These are phyloP conservation scores for Neurospora sp. DNA, from an alignment of 495 filamentous ascomycete species.

Conservation along the genomic window DNA sequence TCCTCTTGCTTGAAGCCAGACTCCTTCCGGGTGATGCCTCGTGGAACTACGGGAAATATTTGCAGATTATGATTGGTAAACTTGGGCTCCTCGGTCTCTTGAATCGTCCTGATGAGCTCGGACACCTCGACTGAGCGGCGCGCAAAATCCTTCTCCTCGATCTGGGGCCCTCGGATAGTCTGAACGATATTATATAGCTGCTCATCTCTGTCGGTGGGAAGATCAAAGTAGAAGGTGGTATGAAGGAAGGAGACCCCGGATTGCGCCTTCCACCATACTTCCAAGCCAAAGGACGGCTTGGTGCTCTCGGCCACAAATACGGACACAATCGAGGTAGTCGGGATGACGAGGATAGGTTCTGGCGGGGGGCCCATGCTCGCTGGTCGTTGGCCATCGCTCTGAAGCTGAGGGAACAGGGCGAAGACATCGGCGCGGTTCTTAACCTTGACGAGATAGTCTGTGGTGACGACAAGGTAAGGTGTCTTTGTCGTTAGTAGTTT, in stretches of 20 bases:
- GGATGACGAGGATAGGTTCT: constrained; percentile 36
- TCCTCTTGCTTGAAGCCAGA: constrained; percentile 38
- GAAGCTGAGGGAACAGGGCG: constrained; percentile 29
- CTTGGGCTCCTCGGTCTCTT: constrained; percentile 56
- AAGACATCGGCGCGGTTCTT: constrained; percentile 58
- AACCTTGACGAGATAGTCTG: constrained; percentile 71
- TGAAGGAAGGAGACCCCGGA: constrained; percentile 41
- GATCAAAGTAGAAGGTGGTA: constrained; percentile 56
- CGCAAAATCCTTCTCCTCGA: constrained; percentile 32
- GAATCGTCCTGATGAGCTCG: constrained; percentile 47
- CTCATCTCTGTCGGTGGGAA: constrained; percentile 62
- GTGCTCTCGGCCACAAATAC: constrained; percentile 73
- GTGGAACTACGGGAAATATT: constrained; percentile 77
- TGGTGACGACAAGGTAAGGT: constrained; percentile 86
- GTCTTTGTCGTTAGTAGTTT: constrained; percentile 76
- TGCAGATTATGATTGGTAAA: constrained; percentile 62
- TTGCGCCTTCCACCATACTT: constrained; percentile 68
- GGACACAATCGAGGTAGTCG: constrained; percentile 64
- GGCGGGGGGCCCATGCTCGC: constrained; percentile 9
- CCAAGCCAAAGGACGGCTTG: constrained; percentile 66
- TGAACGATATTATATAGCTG: constrained; percentile 62
- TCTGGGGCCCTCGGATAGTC: constrained; percentile 39
- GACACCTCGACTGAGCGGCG: constrained; percentile 34
- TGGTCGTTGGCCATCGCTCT: constrained; percentile 2
- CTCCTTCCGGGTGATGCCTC: constrained; percentile 41